Evolutionary conservation across 2,329 filamentous ascomycete genomes (phyloP).

Genomic region (Eutypella sp.): DNA sequence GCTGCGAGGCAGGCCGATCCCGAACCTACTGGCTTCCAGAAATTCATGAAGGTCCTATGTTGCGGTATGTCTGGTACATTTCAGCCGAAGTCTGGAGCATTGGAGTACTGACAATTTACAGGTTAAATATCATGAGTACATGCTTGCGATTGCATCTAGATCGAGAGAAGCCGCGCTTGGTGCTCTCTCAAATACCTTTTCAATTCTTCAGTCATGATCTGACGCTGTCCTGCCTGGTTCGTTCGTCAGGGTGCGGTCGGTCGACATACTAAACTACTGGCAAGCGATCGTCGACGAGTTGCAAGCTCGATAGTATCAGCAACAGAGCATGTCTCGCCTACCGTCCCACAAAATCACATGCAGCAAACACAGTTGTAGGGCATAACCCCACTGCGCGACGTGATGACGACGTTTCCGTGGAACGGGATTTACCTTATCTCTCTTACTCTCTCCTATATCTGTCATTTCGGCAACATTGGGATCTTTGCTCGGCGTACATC

Average conservation of each 20-base stretch:
- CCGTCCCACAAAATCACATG: too few relatives aligned
- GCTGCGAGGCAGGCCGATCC: conserved; percentile 57
- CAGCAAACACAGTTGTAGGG: not conserved
- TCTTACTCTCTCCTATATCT: conserved; percentile 8
- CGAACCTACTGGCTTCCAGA: conserved; percentile 79
- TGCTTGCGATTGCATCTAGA: conserved; percentile 26
- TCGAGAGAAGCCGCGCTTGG: conserved; percentile 19
- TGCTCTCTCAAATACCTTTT: conserved; percentile 25
- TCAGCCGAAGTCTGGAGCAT: too few relatives aligned
- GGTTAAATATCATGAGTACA: conserved; percentile 21
- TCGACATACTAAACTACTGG: not conserved
- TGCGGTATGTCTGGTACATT: conserved; percentile 67
- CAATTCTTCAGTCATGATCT: conserved; percentile 15
- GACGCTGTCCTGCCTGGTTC: conserved; percentile 8
- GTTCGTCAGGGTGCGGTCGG: not conserved
- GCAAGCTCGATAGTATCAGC: not conserved
- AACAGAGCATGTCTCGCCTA: not conserved
- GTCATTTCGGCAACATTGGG: conserved; percentile 10
- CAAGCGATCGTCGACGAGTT: not conserved
- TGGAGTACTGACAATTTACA: conserved; percentile 8
- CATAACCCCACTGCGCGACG: not conserved
- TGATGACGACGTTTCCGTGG: conserved; percentile 5
- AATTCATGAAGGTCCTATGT: conserved; percentile 88
- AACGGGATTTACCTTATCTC: conserved; percentile 6
- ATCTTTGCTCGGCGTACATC: conserved; percentile 18